A percentile compares a stretch with the other conserved stretches of the same genome.
Evolutionary conservation across 805 yeast species (phyloP).

Genomic region (Blastobotrys mokoenaii): DNA sequence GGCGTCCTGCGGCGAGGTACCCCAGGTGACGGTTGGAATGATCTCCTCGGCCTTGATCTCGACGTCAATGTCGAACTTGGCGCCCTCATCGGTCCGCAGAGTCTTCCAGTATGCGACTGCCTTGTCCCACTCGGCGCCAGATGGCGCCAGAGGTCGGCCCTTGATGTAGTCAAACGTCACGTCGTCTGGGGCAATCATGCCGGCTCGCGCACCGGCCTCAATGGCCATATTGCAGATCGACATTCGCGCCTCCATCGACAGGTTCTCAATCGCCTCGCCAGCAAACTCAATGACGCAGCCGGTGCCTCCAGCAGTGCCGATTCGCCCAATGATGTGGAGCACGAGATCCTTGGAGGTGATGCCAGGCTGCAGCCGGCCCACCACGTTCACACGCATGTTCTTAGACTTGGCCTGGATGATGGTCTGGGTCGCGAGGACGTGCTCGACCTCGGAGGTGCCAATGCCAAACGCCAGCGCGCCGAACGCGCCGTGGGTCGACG

Average conservation of each 20-base stretch:
- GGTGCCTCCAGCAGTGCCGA: conserved; percentile 99
- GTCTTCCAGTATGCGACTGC: conserved; percentile 89
- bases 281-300: conserved; percentile 95
- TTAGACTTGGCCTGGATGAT: conserved; percentile 85
- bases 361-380: conserved; percentile 79
- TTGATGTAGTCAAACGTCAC: conserved; percentile 79
- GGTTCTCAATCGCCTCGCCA: conserved; percentile 83
- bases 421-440: conserved; percentile 96
- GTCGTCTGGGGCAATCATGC: conserved; percentile 96
- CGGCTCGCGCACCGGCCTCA: conserved; percentile 99
- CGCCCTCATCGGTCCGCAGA: conserved; percentile 80
- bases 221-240: conserved; percentile 99
- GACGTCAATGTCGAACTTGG: conserved; percentile 79
- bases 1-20: conserved; percentile 98
- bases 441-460: conserved; percentile 99
- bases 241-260: conserved; percentile 98
- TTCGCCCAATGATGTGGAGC: conserved; percentile 88
- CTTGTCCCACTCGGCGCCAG: conserved; percentile 90
- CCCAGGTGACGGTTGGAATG: conserved; percentile 97
- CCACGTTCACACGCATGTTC: conserved; percentile 84
- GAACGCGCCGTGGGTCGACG: conserved; percentile 98
- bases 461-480: conserved; percentile 97
- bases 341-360: conserved; percentile 94
- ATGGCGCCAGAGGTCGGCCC: conserved; percentile 92
- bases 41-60: conserved; percentile 74